A percentile compares a stretch with the other conserved stretches of the same genome.
These are phyloP conservation scores for Dissophora globulifera DNA, from an alignment of 192 early-diverging fungal species.

Conservation along the genomic window DNA sequence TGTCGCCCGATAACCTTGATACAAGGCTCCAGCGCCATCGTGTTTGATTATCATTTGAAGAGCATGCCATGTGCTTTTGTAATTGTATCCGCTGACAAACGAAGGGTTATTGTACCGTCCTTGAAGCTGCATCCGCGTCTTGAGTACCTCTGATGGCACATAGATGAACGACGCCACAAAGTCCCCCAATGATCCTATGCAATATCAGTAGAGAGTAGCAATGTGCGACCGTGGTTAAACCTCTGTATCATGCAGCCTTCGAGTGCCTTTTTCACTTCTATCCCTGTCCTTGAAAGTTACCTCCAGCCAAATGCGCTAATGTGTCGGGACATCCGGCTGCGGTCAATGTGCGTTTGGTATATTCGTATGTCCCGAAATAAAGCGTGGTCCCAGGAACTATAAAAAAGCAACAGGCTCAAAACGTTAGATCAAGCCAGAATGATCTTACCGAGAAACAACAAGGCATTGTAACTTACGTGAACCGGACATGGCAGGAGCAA, in stretches of 20 bases:
- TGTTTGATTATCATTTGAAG: slow-evolving; percentile 66
- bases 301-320: slow-evolving; percentile 64
- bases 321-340: slow-evolving; percentile 61
- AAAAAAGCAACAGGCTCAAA: neutral
- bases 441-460: no score
- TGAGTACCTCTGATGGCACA: slow-evolving; percentile 72
- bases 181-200: slow-evolving; percentile 61
- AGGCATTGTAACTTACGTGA: slow-evolving; percentile 31
- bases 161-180: slow-evolving; percentile 67
- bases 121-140: slow-evolving; percentile 84
- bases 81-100: slow-evolving; percentile 75
- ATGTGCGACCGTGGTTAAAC: no score
- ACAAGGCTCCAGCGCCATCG: slow-evolving; percentile 71
- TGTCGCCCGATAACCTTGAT: slow-evolving; percentile 66
- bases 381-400: slow-evolving; percentile 65
- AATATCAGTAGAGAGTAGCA: neutral
- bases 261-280: neutral
- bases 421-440: no score
- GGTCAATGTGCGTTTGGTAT: slow-evolving; percentile 64
- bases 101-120: slow-evolving; percentile 77
- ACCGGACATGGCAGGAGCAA: slow-evolving; percentile 68
- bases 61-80: slow-evolving; percentile 73
- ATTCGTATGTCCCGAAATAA: slow-evolving; percentile 70
- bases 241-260: no score
- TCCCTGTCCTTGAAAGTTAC: slow-evolving; percentile 7